Evolutionary conservation across 352 stramenopile species (phyloP), one percentile per base, ranked within the genome.

Genomic region (Blastocystis sp.): DNA sequence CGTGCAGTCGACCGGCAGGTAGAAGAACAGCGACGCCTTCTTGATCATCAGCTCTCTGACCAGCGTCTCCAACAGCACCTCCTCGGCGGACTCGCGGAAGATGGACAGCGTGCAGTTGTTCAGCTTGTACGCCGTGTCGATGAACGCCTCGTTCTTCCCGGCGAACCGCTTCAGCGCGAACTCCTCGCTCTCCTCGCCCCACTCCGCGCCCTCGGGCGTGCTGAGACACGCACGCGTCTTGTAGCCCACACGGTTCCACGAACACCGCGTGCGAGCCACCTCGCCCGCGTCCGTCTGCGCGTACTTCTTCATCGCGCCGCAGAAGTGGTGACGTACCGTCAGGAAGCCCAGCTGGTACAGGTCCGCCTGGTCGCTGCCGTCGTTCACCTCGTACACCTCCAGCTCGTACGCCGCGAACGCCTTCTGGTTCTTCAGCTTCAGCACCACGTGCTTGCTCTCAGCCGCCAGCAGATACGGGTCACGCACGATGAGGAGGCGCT

Each of bases 361-460:
- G 31, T 29, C 45, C n/a, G 6, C 66, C 26, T 29, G 19, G 66
- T 77, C 45, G 2, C 10, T 24, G 33, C 45, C 66, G 29, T 77
- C 33, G 33, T 16, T 37, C 45, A 41, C 45, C 2, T 29, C 33
- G 1, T 77, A 4, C n/a, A 77, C 50, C 66, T 77, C 35, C n/a
- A 77, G 4, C 37, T 55, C 35, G 45, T 77, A 77, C 37, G 66
- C 66, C n/a, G 37, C 29, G 16, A 60, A 77, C n/a, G 66, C 29
- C n/a, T 45, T 37, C 24, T 35, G 37, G n/a, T 37, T 45, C 2
- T 21, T 45, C 37, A 77, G 37, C 33, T n/a, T 16, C 19, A 55
- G 29, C 66, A 60, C 66, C 9, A 9, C 6, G n/a, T 12, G n/a
- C 39, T 21, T 13, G n/a, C n/a, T 59, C n/a, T 45, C 31, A n/a